Base-by-base conservation (phyloP, 139 green algal species). In the Dunaliella primolecta region DNA sequence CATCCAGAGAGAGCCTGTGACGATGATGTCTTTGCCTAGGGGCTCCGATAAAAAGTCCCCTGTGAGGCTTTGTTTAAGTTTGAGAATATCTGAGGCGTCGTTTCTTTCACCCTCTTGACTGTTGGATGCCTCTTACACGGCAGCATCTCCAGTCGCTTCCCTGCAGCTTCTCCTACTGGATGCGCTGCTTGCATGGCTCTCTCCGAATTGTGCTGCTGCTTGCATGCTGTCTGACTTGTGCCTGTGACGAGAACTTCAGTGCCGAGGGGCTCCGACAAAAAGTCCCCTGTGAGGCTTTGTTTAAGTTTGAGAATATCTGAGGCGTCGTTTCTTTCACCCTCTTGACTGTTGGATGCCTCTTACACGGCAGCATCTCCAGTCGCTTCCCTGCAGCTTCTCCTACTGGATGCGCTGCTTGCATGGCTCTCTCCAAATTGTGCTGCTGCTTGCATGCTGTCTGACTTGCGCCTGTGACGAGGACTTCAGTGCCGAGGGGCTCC, bases 291-390 rank as follows among this genome's bases (percentile, higher is more conserved):
- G 20, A 71, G 78, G 78, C 36, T 64, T 64, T 35, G 35, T 35
- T 32, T 70, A 82, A 82, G 78, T 82, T 82, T 82, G 78, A 82
- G 78, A 82, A 82, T 82, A 82, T 82, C 78, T 64, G 78, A 82
- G 78, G 78, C 56, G n/a, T n/a, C n/a, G n/a, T n/a, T n/a, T n/a
- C n/a, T n/a, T n/a, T n/a, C n/a, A n/a, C n/a, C n/a, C n/a, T n/a
- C n/a, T n/a, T n/a, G n/a, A n/a, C n/a, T n/a, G n/a, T n/a, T n/a
- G n/a, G n/a, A 29, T 72, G 56, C 56, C 56, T 23, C 56, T 72
- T 72, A 72, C 20, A 20, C 56, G 23, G 20, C 56, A 72, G 20
- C 56, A 72, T 72, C 20, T 23, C 56, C 56, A 20, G 20, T 23
- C 56, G 20, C 56, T 23, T 72, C 23, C 56, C 23, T 72, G 56